Base-by-base conservation (phyloP, 2,329 filamentous ascomycete species). In the Neofusicoccum cordaticola region DNA sequence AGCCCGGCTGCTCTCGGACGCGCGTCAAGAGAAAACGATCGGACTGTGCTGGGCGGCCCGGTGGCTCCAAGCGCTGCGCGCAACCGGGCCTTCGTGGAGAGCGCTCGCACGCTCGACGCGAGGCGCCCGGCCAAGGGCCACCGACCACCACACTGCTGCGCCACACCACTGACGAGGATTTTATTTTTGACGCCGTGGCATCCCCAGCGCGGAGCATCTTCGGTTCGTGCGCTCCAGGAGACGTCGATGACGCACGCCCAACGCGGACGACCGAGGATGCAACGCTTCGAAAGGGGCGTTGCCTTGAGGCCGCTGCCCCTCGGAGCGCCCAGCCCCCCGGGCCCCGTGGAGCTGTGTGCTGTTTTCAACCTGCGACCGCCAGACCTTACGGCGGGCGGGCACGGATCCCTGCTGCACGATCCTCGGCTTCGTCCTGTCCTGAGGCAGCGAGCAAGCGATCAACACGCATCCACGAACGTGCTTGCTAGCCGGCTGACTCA, bases 391-490 rank as follows among this genome's bases (percentile, higher is more conserved):
- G 53, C 41, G 53, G 53, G 41, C 41, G 39, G 37, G 35, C 35
- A 57, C 52, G 13, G 37, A 57, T 57, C 39, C 53, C 34, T 45
- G 39, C 53, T 15, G 37, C 39, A 57, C 53, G 53, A 57, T 42
- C 39, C 39, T 57, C 53, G 51, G 35, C 51, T 35, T 22, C 51
- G 51, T 44, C 35, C 13, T 34, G 34, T 19, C 19, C 22, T 35
- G 8, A 34, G 39, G 35, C 9, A 22, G 47, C 22, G 47, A 34
- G 47, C 47, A 56, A 39, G 11, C 51, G 51, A 56, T 42, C 51
- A 56, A 41, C 51, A n/a, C 44, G 22, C 53, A 34, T 42, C 39
- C 19, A 57, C 53, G 53, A 57, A 57, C 53, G 53, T 57, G 53
- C 53, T 57, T 42, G 39, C 39, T 5, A 39, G n/a, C 52, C 53